Evolutionary conservation across 208 protist genomes (phyloP), one percentile per base, ranked within the genome.

Genomic region (Vickermania ingenoplastis): DNA sequence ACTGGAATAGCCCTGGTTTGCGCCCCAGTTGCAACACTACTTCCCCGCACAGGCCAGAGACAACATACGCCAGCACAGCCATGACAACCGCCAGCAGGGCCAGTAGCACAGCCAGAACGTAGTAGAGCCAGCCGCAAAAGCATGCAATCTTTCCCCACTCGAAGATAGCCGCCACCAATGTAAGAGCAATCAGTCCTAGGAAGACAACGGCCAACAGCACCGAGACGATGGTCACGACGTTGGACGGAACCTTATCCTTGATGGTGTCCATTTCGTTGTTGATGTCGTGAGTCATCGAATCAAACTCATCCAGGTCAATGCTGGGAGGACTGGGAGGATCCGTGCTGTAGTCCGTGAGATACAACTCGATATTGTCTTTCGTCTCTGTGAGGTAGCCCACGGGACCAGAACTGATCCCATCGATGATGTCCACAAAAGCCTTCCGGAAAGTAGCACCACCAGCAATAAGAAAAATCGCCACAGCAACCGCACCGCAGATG

Each of bases 401-500:
- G 7, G 65, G 59, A 48, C 36, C 51, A 23, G 11, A n/a, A 7
- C 17, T 17, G 17, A 48, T 17, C 7, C 36, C 36, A 17, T 48
- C 36, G 11, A 48, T 3, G 11, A 48, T n/a, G 7, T 17, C 36
- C 36, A 17, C 17, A 48, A 48, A n/a, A n/a, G n/a, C n/a, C n/a
- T n/a, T n/a, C n/a, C n/a, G n/a, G n/a, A n/a, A n/a, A n/a, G n/a
- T n/a, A n/a, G n/a, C n/a, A n/a, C n/a, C n/a, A n/a, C n/a, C n/a
- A n/a, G n/a, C n/a, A n/a, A n/a, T n/a, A 17, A 82, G 45, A 13
- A 77, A 45, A 0, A 66, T 69, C 13, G 81, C 86, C 51, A 72
- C 77, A 21, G 87, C 72, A 21, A 92, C 63, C 30, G 89, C 54
- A 22, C 85, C 63, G 50, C 69, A 74, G 53, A 86, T 73, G 3